Percentiles rank a stretch among this genome's conserved stretches.
These are phyloP conservation scores for Trichosporon ovoides DNA, from an alignment of 1,284 basidiomycete species.

Conservation along the genomic window DNA sequence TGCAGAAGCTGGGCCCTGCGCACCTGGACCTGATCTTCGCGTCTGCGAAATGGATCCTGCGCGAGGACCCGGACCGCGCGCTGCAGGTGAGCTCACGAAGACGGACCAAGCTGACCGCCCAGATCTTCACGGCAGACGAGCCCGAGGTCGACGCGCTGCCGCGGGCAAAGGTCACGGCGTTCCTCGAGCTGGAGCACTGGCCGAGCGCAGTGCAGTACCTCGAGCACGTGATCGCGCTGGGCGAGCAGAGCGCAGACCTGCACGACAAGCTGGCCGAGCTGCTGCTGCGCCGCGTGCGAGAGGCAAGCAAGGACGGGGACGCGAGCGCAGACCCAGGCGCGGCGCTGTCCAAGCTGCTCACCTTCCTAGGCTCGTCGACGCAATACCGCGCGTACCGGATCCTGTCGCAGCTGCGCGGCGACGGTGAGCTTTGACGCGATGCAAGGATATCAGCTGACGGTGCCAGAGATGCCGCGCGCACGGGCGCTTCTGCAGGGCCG, in stretches of 20 bases:
- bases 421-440: slow-evolving; percentile 54
- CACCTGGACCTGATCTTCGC: slow-evolving; percentile 73
- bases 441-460: neutral
- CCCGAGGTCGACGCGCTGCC: slow-evolving; percentile 73
- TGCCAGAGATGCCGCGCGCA: slow-evolving; percentile 71
- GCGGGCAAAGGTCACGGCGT: slow-evolving; percentile 65
- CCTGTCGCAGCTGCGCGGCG: slow-evolving; percentile 66
- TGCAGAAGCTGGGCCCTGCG: slow-evolving; percentile 81
- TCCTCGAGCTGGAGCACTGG: slow-evolving; percentile 66
- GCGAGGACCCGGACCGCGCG: slow-evolving; percentile 63
- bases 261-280: slow-evolving; percentile 85
- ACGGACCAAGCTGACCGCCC: neutral
- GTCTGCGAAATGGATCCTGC: slow-evolving; percentile 77
- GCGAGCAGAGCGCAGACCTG: slow-evolving; percentile 63
- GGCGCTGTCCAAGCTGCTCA: slow-evolving; percentile 54
- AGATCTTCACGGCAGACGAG: slow-evolving; percentile 89
- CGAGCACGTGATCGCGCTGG: slow-evolving; percentile 77
- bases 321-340: slow-evolving; percentile 52
- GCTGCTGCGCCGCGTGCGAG: slow-evolving; percentile 55
- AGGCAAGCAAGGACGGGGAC: slow-evolving; percentile 46
- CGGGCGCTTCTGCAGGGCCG: slow-evolving; percentile 84
- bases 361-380: slow-evolving; percentile 67
- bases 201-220: slow-evolving; percentile 71
- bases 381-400: slow-evolving; percentile 73
- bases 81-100: slow-evolving; percentile 58